Evolutionary conservation across 2,329 filamentous ascomycete species (phyloP).

Genomic region (Exophiala sp.): DNA sequence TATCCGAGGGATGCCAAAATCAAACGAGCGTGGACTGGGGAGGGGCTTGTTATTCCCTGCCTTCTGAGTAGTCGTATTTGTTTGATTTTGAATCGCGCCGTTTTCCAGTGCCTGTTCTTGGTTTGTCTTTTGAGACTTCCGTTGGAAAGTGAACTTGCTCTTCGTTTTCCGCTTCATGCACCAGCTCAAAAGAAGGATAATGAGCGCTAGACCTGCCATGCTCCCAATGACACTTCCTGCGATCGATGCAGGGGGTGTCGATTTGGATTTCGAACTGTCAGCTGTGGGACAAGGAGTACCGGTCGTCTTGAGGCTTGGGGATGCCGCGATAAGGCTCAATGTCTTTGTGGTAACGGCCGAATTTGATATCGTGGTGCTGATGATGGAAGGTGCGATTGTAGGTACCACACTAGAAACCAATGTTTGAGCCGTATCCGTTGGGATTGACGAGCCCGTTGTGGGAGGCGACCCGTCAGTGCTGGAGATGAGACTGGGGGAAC

Average conservation of each 20-base stretch:
- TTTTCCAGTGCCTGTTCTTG: not conserved
- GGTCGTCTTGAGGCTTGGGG: constrained; percentile 5
- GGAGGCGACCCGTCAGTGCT: not conserved
- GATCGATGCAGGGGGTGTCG: constrained; percentile 13
- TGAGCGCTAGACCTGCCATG: constrained; percentile 19
- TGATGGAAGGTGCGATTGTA: not conserved
- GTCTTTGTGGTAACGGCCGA: constrained; percentile 17
- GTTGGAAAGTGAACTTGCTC: constrained; percentile 19
- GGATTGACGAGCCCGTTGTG: not conserved
- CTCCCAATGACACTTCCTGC: constrained; percentile 21
- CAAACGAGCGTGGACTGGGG: constrained; percentile 15
- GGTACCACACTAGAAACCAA: not conserved
- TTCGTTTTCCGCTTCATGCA: constrained; percentile 14
- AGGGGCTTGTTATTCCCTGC: not conserved
- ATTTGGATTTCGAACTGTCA: not conserved
- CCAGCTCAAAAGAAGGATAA: constrained; percentile 16
- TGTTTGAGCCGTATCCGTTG: not conserved
- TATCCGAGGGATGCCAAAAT: constrained; percentile 18
- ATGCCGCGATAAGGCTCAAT: constrained; percentile 11
- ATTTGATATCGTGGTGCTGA: constrained; percentile 9
- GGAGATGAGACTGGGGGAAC: not conserved
- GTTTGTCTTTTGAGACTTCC: constrained; percentile 2
- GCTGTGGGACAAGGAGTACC: constrained; percentile 8
- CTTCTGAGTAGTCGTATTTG: not conserved
- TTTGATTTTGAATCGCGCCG: not conserved